Base-by-base conservation (phyloP, 75 land plant species). In the Chamaecyparis obtusa region DNA sequence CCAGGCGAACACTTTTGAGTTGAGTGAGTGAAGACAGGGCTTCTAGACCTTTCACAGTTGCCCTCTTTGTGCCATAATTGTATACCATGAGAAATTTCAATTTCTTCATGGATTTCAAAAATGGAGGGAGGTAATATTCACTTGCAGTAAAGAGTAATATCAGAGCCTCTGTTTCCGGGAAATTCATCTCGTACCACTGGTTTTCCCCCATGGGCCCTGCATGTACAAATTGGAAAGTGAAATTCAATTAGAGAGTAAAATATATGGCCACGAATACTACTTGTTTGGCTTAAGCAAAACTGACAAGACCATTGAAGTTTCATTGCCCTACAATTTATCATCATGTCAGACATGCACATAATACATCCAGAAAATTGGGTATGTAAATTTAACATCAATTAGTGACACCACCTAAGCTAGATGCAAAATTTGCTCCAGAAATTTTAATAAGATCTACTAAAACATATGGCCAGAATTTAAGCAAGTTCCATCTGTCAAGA, bases 161-260 rank as follows among this genome's bases (percentile, higher is more conserved):
- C 76, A 94, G 91, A 32, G 93, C 94, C 88, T 93, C 94, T 49
- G 94, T 88, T 43, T 91, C 89, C 15, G 91, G 93, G 46, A 91
- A 92, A 2, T 88, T 56, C 94, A 94, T 93, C 0, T 80, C 54
- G 15, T 82, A 88, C 94, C 95, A 94, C 75, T 93, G 91, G 2
- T 51, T 51, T 75, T 89, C 89, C 39, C 72, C 85, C 94, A 94
- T 94, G 41, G 89, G 92, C 44, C 94, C 94, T 94, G 69, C 56
- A 86, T 9, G n/a, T 2, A 27, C n/a, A 80, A 80, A 78, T 41
- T 0, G 5, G 21, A 37, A 44, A 77, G n/a, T 77, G 43, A n/a
- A 36, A 8, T 37, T 16, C 43, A 77, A 77, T 77, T 37, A 77
- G 43, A 76, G 35, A 3, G 21, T n/a, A n/a, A 9, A 24, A 27